phyloP scores from a whole-genome alignment of 768 basidiomycete species.

The Boletus rubropictus region DNA sequence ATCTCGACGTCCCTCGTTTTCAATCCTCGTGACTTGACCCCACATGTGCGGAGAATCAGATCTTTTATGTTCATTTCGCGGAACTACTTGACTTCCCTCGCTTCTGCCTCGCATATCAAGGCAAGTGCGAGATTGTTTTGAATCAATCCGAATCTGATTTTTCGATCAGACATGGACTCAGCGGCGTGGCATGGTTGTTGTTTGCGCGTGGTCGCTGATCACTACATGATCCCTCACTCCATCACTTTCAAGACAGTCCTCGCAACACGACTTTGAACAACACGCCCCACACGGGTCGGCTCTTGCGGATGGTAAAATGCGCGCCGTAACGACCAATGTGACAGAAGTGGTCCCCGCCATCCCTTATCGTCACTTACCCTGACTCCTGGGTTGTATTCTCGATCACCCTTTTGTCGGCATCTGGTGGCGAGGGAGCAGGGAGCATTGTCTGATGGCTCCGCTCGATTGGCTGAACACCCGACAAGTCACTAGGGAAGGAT shows the following conservation, averaged over 20 bases:
- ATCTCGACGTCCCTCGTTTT: conserved; percentile 13
- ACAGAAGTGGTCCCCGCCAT: background rate
- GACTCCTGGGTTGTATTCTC: conserved; percentile 11
- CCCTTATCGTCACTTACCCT: conserved; percentile 9
- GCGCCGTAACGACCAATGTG: background rate
- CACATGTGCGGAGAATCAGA: conserved; percentile 28
- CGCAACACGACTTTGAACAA: background rate
- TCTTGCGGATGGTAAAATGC: background rate
- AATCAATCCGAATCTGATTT: conserved; percentile 12
- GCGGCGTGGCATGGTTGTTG: conserved; percentile 12
- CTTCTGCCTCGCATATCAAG: conserved; percentile 25
- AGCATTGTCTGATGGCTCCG: background rate
- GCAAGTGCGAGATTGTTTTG: conserved; percentile 13
- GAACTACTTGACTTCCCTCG: conserved; percentile 13
- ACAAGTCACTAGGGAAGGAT: background rate
- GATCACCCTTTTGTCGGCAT: conserved; percentile 4
- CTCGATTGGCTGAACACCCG: background rate
- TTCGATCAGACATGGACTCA: conserved; percentile 10
- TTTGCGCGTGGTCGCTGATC: conserved; percentile 22
- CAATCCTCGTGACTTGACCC: conserved; percentile 21
- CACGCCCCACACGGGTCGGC: background rate
- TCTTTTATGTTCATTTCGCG: conserved; percentile 18
- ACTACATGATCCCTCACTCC: conserved; percentile 1
- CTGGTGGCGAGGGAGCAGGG: background rate
- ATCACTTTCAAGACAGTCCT: conserved; percentile 1